Evolutionary conservation across 2,329 filamentous ascomycete genomes (phyloP).

Genomic region (Zasmidium cellare): DNA sequence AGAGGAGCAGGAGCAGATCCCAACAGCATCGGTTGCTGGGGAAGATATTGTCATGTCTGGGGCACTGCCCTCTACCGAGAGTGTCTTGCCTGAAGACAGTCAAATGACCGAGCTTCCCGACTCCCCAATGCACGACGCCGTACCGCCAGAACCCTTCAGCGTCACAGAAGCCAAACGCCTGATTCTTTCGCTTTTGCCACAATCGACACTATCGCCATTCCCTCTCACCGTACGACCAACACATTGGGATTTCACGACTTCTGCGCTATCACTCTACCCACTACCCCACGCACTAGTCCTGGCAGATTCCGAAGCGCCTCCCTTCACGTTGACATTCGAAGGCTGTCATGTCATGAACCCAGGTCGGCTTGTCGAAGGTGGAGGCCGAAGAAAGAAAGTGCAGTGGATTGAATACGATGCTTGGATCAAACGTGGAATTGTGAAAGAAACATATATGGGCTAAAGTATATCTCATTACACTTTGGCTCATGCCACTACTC

Average conservation of each 20-base stretch:
- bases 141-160: slow-evolving; percentile 17
- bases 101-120: slow-evolving; percentile 17
- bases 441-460: slow-evolving; percentile 58
- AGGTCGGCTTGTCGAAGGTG: slow-evolving; percentile 65
- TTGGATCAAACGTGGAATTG: slow-evolving; percentile 57
- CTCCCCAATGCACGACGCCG: slow-evolving; percentile 10
- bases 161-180: slow-evolving; percentile 46
- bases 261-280: slow-evolving; percentile 79
- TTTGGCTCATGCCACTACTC: neutral
- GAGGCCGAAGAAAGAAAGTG: slow-evolving; percentile 63
- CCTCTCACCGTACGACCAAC: slow-evolving; percentile 75
- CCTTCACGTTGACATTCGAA: slow-evolving; percentile 89
- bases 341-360: slow-evolving; percentile 97
- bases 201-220: slow-evolving; percentile 87
- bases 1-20: slow-evolving; percentile 9
- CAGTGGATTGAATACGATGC: slow-evolving; percentile 88
- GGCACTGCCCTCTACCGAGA: slow-evolving; percentile 27
- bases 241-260: slow-evolving; percentile 81
- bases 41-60: slow-evolving; percentile 32
- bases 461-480: slow-evolving; percentile 8
- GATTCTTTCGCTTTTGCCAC: slow-evolving; percentile 88
- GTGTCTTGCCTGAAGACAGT: slow-evolving; percentile 15
- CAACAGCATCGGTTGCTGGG: slow-evolving; percentile 13
- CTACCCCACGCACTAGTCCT: slow-evolving; percentile 81
- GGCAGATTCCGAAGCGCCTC: slow-evolving; percentile 75